These are phyloP conservation scores for Eucalyptus lansdowneana DNA, from an alignment of 345 rosid species.

Conservation along the genomic window DNA sequence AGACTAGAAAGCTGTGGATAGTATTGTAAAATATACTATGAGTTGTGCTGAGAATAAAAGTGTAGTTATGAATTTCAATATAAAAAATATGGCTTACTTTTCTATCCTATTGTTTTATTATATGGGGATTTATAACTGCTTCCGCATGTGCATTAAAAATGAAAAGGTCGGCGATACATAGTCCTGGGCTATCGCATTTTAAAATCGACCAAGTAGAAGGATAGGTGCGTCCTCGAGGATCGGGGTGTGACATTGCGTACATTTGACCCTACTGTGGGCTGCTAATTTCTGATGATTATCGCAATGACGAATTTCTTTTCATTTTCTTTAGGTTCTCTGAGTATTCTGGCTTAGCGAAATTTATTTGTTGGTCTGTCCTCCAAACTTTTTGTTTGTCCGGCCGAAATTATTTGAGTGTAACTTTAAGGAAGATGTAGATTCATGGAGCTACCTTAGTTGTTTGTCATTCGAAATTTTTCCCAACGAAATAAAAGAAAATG, in stretches of 20 bases:
- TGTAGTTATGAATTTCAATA: too few relatives aligned
- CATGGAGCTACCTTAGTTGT: not conserved
- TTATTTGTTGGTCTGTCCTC: not conserved
- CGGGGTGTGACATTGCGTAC: not conserved
- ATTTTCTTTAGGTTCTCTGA: not conserved
- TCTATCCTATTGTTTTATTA: too few relatives aligned
- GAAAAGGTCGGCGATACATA: too few relatives aligned
- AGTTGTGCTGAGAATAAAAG: too few relatives aligned
- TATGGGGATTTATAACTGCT: too few relatives aligned
- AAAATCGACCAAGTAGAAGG: too few relatives aligned
- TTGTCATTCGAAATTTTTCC: not conserved
- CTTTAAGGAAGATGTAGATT: not conserved
- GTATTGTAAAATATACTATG: too few relatives aligned
- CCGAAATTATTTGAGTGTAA: not conserved
- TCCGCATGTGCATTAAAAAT: too few relatives aligned
- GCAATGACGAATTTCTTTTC: not conserved
- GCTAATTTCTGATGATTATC: not conserved
- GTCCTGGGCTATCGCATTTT: rapidly evolving
- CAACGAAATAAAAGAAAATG: not conserved
- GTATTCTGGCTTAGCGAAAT: not conserved
- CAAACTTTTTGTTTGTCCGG: not conserved
- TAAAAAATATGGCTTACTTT: too few relatives aligned
- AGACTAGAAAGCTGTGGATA: too few relatives aligned
- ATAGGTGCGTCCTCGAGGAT: too few relatives aligned
- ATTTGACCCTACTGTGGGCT: not conserved